Evolutionary conservation across 208 protist genomes (phyloP).

Genomic region (Leishmania tropica): DNA sequence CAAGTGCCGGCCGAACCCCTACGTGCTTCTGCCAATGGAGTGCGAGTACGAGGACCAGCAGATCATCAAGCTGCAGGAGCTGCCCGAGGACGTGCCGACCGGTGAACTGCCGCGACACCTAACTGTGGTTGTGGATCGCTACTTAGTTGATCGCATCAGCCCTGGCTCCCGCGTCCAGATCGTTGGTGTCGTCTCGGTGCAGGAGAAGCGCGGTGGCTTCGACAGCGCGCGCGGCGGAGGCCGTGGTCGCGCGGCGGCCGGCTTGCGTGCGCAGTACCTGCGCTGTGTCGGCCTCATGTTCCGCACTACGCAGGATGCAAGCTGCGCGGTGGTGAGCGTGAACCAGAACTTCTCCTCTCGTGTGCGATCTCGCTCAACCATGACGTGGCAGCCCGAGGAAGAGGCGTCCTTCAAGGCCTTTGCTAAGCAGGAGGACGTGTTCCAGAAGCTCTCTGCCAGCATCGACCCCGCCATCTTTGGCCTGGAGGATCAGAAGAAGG

Average conservation of each 20-base stretch:
- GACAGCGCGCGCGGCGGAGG: constrained; percentile 42
- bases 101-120: constrained; percentile 93
- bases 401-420: constrained; percentile 91
- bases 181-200: constrained; percentile 83
- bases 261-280: constrained; percentile 91
- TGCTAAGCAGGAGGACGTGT: constrained; percentile 88
- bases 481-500: constrained; percentile 97
- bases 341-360: constrained; percentile 91
- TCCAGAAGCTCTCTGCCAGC: constrained; percentile 93
- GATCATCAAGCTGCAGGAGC: constrained; percentile 94
- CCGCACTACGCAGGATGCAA: constrained; percentile 36
- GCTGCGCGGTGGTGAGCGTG: constrained; percentile 67
- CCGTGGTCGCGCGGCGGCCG: constrained; percentile 53
- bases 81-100: constrained; percentile 94
- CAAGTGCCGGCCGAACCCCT: constrained; percentile 93
- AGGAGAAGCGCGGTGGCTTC: constrained; percentile 72
- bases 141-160: constrained; percentile 93
- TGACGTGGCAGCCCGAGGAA: constrained; percentile 88
- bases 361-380: constrained; percentile 72
- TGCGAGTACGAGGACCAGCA: constrained; percentile 95
- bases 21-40: constrained; percentile 92
- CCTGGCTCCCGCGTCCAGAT: constrained; percentile 98
- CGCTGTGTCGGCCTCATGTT: constrained; percentile 90
- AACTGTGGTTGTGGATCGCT: constrained; percentile 88
- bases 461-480: constrained; percentile 99